Evolutionary conservation across 805 yeast species (phyloP), one percentile per base, ranked within the genome.

Genomic region (Candida corydali): DNA sequence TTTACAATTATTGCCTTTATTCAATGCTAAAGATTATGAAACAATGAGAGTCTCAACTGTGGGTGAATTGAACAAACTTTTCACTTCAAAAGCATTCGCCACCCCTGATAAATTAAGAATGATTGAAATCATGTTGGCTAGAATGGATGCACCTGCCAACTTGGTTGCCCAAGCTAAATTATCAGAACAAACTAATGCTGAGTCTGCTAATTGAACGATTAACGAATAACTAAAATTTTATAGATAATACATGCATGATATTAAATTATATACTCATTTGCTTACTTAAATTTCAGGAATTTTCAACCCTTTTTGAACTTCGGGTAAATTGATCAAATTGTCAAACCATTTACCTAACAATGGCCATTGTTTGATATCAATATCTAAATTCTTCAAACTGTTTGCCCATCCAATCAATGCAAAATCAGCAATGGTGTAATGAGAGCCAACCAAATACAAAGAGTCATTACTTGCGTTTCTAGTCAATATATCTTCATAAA

Each of bases 101-200:
- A 63, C 61, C 45, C 75, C 77, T 57, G 68, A 74, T 46, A 79
- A 73, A 64, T 75, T 79, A 50, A 75, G 87, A 69, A 51, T 81
- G 63, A 64, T 81, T 43, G 88, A 81, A 63, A 70, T 81, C 32
- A 78, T 79, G 82, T 65, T 81, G 50, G 82, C 78, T 48, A 76
- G 70, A 49, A 73, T 80, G 76, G 86, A 80, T 65, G 87, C 86
- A 43, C 85, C 86, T 50, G 64, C 65, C 38, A 75, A 75, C 56
- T 74, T 85, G 63, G 60, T 59, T 20, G 53, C 54, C 26, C 68
- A 62, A 44, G 66, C 65, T 15, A 60, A 59, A 46, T 50, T 57
- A 38, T 52, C 61, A 25, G 63, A 57, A 16, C 38, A 46, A 40
- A 47, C 56, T 17, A 60, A 60, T 39, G 36, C 36, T 26, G 25